A percentile compares a stretch with the other conserved stretches of the same genome.
Conservation (phyloP, 495 filamentous ascomycete genomes). For the Aspergillus asperescens region DNA sequence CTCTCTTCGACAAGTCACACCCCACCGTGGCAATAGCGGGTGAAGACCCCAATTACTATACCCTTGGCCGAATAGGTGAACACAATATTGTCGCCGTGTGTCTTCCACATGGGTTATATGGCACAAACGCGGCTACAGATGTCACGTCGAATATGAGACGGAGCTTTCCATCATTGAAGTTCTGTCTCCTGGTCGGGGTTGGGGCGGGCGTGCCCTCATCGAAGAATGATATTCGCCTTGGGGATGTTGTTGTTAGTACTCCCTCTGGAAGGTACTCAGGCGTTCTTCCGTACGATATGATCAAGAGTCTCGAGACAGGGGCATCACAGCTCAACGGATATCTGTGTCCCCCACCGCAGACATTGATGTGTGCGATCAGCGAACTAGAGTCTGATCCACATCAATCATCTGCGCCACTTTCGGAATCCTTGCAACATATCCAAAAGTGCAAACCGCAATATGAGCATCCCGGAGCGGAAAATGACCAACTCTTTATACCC, state of each 20-base stretch:
- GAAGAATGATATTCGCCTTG: constrained; percentile 28
- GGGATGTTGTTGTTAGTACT: constrained; percentile 38
- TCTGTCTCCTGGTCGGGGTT: constrained; percentile 32
- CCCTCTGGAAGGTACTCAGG: too few relatives aligned
- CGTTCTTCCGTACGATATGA: too few relatives aligned
- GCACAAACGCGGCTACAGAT: constrained; percentile 23
- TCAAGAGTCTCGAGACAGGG: too few relatives aligned
- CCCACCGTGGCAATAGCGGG: constrained; percentile 4
- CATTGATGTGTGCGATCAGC: too few relatives aligned
- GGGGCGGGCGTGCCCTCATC: constrained; percentile 29
- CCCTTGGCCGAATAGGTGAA: constrained; percentile 22
- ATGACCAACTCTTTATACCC: too few relatives aligned
- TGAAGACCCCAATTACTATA: constrained; percentile 29
- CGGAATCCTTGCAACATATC: too few relatives aligned
- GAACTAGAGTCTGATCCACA: too few relatives aligned
- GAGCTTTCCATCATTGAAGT: constrained; percentile 20
- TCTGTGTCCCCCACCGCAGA: too few relatives aligned
- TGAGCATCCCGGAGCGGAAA: too few relatives aligned
- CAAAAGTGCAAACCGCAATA: too few relatives aligned
- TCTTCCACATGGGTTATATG: constrained; percentile 24
- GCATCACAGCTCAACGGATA: too few relatives aligned
- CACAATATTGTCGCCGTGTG: constrained; percentile 35
- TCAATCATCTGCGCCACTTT: too few relatives aligned
- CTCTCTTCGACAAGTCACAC: constrained; percentile 27
- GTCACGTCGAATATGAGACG: constrained; percentile 21